Evolutionary conservation across 2,329 filamentous ascomycete genomes (phyloP), one percentile per base, ranked within the genome.

Genomic region (Alternaria longipes): DNA sequence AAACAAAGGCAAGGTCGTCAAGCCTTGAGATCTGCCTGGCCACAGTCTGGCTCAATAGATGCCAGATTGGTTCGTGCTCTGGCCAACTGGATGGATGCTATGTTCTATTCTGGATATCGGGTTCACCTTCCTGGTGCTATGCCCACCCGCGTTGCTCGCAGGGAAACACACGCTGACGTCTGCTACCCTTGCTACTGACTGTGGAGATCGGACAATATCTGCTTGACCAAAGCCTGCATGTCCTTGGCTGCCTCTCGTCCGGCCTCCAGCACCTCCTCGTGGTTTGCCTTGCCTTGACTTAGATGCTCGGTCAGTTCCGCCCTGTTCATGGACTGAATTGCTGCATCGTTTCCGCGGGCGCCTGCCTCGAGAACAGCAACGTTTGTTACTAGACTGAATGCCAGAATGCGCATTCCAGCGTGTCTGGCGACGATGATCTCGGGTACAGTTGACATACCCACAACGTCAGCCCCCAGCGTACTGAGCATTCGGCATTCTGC

Each of bases 401-500:
- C 89, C 38, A 90, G 78, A 7, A 91, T 85, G 28, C 84, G 81
- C 67, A 90, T 83, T n/a, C 85, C 86, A 55, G 82, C 84, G 74
- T 91, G 89, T 64, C 89, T 82, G 32, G 88, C 88, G 16, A 88
- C 86, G 51, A 90, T 84, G 54, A 90, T 88, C 71, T 91, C 89
- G 8, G 89, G 89, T 28, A 90, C 87, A 0, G 89, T 90, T 32
- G 86, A 89, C 89, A 91, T 90, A 14, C 88, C 88, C 2, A 90
- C 88, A n/a, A 90, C 80, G 70, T 90, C 88, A n/a, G 87, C 88
- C 7, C 89, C 88, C 7, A 90, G 76, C 49, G 80, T 80, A 40
- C 82, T 82, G 60, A 90, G 80, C 83, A 90, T 84, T 18, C 87
- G 83, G 70, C 87, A 89, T 73, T 90, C 88, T 1, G 87, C 87